These are phyloP conservation scores for Prunus yedoensis DNA, from an alignment of 331 rosid species.

Conservation along the genomic window DNA sequence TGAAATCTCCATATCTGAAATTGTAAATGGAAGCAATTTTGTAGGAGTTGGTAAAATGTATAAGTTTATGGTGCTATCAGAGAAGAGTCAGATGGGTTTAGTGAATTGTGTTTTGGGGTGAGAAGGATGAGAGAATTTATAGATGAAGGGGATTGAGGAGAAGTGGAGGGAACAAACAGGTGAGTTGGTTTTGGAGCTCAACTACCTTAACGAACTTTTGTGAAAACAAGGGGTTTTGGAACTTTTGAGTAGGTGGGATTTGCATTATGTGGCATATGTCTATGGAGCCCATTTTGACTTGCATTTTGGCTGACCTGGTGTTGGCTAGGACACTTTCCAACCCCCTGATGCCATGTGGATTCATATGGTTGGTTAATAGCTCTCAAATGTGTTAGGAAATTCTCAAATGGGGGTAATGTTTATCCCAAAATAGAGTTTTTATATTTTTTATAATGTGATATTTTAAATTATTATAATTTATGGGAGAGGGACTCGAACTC, in stretches of 20 bases:
- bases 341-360: not conserved
- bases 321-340: not conserved
- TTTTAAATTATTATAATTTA: too few species aligned
- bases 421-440: too few species aligned
- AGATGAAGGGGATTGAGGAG: slow-evolving; percentile 3
- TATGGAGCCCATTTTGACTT: slow-evolving; percentile 19
- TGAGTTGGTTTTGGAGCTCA: slow-evolving; percentile 48
- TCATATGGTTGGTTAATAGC: not conserved
- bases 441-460: too few species aligned
- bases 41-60: not conserved
- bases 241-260: slow-evolving; percentile 34
- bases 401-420: too few species aligned
- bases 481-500: too few species aligned
- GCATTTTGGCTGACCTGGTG: slow-evolving; percentile 20
- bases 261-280: slow-evolving; percentile 17
- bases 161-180: slow-evolving; percentile 16
- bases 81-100: not conserved
- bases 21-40: not conserved
- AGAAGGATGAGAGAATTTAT: slow-evolving; percentile 19
- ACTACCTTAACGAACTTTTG: slow-evolving; percentile 32
- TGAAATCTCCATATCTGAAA: slow-evolving; percentile 36
- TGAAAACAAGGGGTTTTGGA: slow-evolving; percentile 7
- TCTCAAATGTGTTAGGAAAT: too few species aligned
- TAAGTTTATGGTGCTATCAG: not conserved
- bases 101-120: slow-evolving; percentile 12